Evolutionary conservation across 805 yeast genomes (phyloP), one percentile per base, ranked within the genome.

Genomic region (Priceomyces fermenticarens): DNA sequence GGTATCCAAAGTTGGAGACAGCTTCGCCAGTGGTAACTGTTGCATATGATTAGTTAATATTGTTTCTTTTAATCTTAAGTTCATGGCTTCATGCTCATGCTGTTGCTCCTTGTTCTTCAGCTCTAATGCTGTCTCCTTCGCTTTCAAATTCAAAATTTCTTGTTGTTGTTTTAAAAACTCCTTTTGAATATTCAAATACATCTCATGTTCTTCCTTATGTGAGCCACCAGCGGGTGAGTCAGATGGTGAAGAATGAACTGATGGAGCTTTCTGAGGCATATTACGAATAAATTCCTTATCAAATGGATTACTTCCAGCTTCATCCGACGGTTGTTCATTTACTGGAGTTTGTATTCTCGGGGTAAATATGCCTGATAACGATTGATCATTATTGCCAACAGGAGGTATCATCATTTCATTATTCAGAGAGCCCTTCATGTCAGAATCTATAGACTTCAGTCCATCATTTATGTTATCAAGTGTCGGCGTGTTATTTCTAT

Each of bases 131-230:
- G 39, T 31, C 35, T 41, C 38, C 15, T 42, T 32, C 29, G 46
- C 46, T 45, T 48, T 52, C 40, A 41, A 38, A 34, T 36, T 54
- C 41, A 67, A 46, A 29, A 64, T 45, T 30, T 59, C 59, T 44
- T 61, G 67, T 42, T 69, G 74, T 46, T 65, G 69, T 32, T 52
- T 53, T 48, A 70, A 53, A 29, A 60, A 55, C 46, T 66, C 65
- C 43, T 62, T 60, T 44, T 70, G 75, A 35, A 64, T 52, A 42
- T 57, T 55, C 35, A 69, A 53, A 44, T 67, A 69, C 23, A 52
- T 43, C 31, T 67, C 67, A 47, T 67, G 75, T 36, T 63, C 64
- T 28, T 46, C 45, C 39, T 52, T 53, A 38, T 55, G 62, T 3
- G 45, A 39, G 2, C 13, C 11, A 12, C 13, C 16, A 26, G 45